phyloP scores from a whole-genome alignment of 2,329 filamentous ascomycete species.

The Didymosphaeria variabile region DNA sequence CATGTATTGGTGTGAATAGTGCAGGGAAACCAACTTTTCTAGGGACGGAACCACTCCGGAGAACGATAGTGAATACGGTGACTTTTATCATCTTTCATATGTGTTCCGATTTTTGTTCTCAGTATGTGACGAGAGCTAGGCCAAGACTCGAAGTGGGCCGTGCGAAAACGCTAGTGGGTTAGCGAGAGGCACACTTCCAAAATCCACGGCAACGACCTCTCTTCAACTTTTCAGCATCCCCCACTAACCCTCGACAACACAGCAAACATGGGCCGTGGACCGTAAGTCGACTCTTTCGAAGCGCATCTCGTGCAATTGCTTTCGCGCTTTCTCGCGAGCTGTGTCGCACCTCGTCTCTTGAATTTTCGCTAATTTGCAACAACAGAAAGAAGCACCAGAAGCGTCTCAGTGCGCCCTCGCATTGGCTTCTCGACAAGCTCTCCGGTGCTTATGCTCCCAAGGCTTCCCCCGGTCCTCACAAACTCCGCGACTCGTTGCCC shows the following conservation, averaged over 20 bases:
- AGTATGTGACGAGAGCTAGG: too few species aligned
- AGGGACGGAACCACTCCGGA: too few species aligned
- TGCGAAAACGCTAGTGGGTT: not conserved
- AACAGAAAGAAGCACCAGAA: constrained; percentile 98
- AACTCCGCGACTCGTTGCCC: constrained; percentile 98
- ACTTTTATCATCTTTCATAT: too few species aligned
- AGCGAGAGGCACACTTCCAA: not conserved
- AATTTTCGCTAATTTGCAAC: constrained; percentile 23
- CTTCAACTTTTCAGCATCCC: constrained; percentile 41
- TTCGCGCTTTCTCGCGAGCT: not conserved
- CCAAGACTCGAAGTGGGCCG: too few species aligned
- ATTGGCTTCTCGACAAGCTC: constrained; percentile 99
- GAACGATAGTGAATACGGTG: too few species aligned
- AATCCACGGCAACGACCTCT: constrained; percentile 25
- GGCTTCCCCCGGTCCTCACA: constrained; percentile 90
- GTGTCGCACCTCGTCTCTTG: not conserved
- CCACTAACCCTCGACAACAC: constrained; percentile 49
- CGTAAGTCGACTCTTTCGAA: constrained; percentile 54
- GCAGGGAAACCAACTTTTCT: too few species aligned
- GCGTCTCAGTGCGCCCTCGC: constrained; percentile 97
- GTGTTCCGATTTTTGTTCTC: too few species aligned
- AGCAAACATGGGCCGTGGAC: constrained; percentile 72
- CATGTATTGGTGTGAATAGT: too few species aligned
- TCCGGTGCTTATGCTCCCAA: constrained; percentile 78
- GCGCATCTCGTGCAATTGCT: not conserved